phyloP scores from a whole-genome alignment of 129 eudicot genomes.

The Tagetes erecta region DNA sequence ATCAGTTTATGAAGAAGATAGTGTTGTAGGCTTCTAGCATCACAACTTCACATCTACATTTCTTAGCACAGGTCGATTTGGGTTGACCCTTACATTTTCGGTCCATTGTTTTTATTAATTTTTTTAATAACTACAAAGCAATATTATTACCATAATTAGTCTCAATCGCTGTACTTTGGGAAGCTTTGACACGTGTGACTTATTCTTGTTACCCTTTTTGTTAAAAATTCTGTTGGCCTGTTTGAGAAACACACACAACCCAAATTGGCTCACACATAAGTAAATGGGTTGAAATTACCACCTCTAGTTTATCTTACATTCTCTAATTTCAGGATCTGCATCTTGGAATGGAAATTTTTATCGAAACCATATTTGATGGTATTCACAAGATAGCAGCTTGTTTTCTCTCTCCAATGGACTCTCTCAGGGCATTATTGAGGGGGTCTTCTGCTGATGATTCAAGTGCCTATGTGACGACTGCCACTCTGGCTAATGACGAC shows the following conservation, averaged over 20 bases:
- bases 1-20: background rate
- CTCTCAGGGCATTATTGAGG: constrained; percentile 42
- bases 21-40: background rate
- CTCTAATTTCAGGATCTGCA: constrained; percentile 44
- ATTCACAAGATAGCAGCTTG: constrained; percentile 78
- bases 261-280: background rate
- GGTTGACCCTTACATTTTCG: background rate
- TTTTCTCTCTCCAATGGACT: constrained; percentile 67
- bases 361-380: constrained; percentile 78
- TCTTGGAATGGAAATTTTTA: constrained; percentile 73
- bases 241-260: background rate
- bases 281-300: background rate
- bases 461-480: constrained; percentile 46
- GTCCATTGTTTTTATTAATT: background rate
- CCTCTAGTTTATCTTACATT: background rate
- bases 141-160: background rate
- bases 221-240: background rate
- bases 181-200: background rate
- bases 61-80: background rate
- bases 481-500: constrained; percentile 60
- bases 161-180: background rate
- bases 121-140: background rate
- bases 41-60: background rate
- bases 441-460: constrained; percentile 50
- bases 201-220: background rate